Evolutionary conservation across 768 basidiomycete genomes (phyloP).

Genomic region (Cystofilobasidium macerans): DNA sequence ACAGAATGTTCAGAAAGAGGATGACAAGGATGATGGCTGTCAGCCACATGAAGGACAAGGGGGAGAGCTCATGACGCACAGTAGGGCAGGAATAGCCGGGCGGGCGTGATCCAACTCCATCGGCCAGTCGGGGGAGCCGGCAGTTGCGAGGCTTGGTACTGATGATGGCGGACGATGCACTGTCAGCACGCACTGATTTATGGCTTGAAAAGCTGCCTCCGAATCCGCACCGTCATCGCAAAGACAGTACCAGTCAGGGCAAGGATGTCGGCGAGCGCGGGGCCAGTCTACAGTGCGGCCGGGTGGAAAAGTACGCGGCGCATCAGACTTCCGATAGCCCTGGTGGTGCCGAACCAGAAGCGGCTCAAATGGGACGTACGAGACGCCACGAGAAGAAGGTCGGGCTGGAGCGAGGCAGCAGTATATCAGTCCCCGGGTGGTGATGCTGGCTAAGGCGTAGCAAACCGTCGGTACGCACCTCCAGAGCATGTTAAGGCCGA

Average conservation of each 20-base stretch:
- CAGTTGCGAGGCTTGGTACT: neutral
- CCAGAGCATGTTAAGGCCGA: conserved; percentile 53
- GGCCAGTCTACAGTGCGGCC: conserved; percentile 46
- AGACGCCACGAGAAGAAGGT: no score
- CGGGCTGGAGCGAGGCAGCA: no score
- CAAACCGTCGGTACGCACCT: no score
- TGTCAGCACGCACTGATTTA: conserved; percentile 5
- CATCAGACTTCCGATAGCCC: conserved; percentile 34
- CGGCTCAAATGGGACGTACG: no score
- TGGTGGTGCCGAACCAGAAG: no score
- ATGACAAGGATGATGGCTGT: neutral
- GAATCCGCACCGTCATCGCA: conserved; percentile 49
- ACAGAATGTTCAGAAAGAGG: no score
- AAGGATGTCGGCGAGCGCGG: conserved; percentile 49
- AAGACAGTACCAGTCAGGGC: conserved; percentile 48
- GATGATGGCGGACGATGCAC: neutral
- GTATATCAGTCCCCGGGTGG: no score
- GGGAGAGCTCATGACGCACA: conserved; percentile 28
- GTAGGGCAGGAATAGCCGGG: conserved; percentile 34
- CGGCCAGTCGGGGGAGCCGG: neutral
- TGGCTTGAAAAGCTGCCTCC: neutral
- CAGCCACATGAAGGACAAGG: conserved; percentile 11
- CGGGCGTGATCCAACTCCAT: conserved; percentile 2
- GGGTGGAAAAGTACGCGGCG: conserved; percentile 14
- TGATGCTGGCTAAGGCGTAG: no score